These are phyloP conservation scores for Trametes sanguinea DNA, from an alignment of 768 basidiomycete genomes.

Conservation along the genomic window DNA sequence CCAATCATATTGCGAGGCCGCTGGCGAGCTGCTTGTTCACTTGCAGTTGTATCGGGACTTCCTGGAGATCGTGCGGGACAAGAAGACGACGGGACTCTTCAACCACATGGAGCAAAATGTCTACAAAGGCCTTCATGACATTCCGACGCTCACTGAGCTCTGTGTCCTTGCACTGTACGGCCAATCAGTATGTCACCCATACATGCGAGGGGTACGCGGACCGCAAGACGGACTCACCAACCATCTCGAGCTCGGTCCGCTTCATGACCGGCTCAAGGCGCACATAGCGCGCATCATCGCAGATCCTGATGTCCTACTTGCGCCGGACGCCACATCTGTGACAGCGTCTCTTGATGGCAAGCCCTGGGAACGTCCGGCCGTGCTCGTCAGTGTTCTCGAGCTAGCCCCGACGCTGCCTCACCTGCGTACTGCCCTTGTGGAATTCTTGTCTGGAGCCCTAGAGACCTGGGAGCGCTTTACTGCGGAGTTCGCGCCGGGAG, in stretches of 20 bases:
- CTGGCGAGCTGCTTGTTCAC: constrained; percentile 30
- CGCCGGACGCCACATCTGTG: constrained; percentile 4
- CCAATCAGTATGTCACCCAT: constrained; percentile 23
- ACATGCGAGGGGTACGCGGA: constrained; percentile 20
- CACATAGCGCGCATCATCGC: constrained; percentile 25
- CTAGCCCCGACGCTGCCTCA: too few species aligned
- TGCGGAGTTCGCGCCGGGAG: constrained; percentile 30
- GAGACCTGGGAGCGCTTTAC: constrained; percentile 31
- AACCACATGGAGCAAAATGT: constrained; percentile 40
- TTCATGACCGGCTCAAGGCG: constrained; percentile 19
- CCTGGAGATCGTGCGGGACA: constrained; percentile 32
- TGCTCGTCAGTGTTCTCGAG: constrained; percentile 23
- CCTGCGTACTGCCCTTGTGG: constrained; percentile 12
- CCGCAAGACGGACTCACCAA: constrained; percentile 6
- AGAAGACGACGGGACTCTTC: constrained; percentile 31
- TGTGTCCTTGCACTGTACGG: constrained; percentile 21
- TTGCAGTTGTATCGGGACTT: constrained; percentile 30
- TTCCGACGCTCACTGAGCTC: constrained; percentile 25
- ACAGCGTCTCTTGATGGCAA: constrained; percentile 20
- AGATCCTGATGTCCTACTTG: constrained; percentile 26
- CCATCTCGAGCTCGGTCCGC: constrained; percentile 20
- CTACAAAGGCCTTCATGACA: constrained; percentile 14
- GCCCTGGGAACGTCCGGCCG: constrained; percentile 11
- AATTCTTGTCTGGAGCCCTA: constrained; percentile 27
- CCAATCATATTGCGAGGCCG: constrained; percentile 36